Conservation (phyloP, 2,329 filamentous ascomycete genomes). For the Cytospora piceae region DNA sequence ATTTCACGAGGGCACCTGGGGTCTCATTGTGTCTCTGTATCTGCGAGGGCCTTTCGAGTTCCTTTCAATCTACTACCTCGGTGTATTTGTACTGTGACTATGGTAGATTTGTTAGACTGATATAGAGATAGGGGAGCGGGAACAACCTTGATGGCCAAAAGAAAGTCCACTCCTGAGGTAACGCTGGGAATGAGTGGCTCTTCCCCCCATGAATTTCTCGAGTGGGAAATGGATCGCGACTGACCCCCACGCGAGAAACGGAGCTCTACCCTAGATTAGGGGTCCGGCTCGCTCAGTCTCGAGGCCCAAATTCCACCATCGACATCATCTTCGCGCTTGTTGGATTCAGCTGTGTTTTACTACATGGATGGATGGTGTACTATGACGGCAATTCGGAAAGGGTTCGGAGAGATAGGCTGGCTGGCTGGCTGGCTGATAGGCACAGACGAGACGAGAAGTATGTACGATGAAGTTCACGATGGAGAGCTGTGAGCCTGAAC, state of each 20-base stretch:
- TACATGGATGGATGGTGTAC: not conserved
- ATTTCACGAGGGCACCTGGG: constrained; percentile 9
- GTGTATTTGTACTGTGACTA: too few relatives aligned
- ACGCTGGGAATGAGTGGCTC: constrained; percentile 11
- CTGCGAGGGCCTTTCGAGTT: constrained; percentile 15
- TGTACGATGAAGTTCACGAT: not conserved
- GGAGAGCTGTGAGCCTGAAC: not conserved
- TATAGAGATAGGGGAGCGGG: constrained; percentile 14
- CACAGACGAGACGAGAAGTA: not conserved
- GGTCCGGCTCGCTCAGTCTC: constrained; percentile 17
- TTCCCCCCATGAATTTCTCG: constrained; percentile 3
- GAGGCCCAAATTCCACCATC: not conserved
- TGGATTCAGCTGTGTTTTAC: not conserved
- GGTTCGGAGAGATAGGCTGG: not conserved
- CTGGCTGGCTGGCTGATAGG: not conserved
- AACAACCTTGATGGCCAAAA: constrained; percentile 18
- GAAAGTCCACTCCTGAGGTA: constrained; percentile 20
- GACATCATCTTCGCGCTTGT: not conserved
- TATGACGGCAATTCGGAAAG: not conserved
- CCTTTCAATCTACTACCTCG: constrained; percentile 4
- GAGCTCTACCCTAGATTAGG: constrained; percentile 10
- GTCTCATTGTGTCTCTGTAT: not conserved
- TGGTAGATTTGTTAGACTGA: too few relatives aligned
- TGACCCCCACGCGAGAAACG: constrained; percentile 22
- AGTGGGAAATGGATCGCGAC: constrained; percentile 25